Conservation (phyloP, 2,329 filamentous ascomycete species). For the Epichloe aotearoae region DNA sequence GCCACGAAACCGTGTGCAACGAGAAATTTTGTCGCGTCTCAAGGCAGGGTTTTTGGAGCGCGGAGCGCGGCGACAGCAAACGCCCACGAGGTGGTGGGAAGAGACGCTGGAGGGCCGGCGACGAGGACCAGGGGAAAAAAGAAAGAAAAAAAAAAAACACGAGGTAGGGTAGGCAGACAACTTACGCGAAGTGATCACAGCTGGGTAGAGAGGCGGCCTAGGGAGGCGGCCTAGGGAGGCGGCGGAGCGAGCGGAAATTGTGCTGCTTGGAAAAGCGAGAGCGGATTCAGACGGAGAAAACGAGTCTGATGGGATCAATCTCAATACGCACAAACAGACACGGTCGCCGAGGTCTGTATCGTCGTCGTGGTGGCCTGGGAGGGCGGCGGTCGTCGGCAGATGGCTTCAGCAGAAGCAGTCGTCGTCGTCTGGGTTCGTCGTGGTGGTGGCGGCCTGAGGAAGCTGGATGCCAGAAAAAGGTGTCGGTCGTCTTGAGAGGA, state of each 20-base stretch:
- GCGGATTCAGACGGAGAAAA: background rate
- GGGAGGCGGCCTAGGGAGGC: slow-evolving; percentile 10
- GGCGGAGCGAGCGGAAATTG: slow-evolving; percentile 8
- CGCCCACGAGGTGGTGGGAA: background rate
- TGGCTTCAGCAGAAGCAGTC: slow-evolving; percentile 8
- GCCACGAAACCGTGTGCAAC: background rate
- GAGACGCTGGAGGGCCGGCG: background rate
- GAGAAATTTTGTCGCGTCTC: background rate
- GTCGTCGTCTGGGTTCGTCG: background rate
- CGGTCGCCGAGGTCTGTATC: slow-evolving; percentile 9
- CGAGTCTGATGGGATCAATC: background rate
- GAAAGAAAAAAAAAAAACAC: background rate
- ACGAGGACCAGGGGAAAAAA: background rate
- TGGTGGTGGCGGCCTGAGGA: background rate
- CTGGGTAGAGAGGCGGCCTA: slow-evolving; percentile 9
- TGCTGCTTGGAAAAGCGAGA: slow-evolving; percentile 1
- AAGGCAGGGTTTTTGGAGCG: no score
- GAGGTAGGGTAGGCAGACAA: slow-evolving; percentile 4
- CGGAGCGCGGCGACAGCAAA: background rate
- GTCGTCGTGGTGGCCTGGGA: slow-evolving; percentile 21
- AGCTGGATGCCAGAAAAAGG: background rate
- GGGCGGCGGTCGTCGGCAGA: slow-evolving; percentile 17
- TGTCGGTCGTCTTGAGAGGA: slow-evolving; percentile 5
- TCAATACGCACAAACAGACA: slow-evolving; percentile 2
- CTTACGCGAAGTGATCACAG: slow-evolving; percentile 25